Conservation (phyloP, 805 yeast genomes). For the Cyberlindnera galapagoensis region DNA sequence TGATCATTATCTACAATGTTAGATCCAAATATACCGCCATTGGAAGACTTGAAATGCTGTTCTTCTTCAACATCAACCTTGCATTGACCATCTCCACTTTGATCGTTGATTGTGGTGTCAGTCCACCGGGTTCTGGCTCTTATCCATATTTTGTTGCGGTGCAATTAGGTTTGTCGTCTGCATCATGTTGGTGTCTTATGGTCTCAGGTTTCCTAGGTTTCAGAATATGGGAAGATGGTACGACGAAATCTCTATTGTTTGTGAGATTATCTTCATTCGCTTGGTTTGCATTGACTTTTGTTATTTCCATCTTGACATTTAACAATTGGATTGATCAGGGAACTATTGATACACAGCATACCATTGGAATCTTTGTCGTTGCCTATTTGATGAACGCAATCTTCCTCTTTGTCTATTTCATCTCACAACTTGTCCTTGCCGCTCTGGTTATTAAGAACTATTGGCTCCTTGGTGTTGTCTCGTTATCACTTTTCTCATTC, state of each 20-base stretch:
- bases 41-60: slow-evolving; percentile 81
- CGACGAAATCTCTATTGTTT: slow-evolving; percentile 52
- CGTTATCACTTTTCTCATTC: slow-evolving; percentile 66
- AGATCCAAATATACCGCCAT: slow-evolving; percentile 89
- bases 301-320: slow-evolving; percentile 68
- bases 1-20: slow-evolving; percentile 70
- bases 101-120: slow-evolving; percentile 86
- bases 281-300: slow-evolving; percentile 60
- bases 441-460: slow-evolving; percentile 59
- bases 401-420: slow-evolving; percentile 52
- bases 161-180: slow-evolving; percentile 70
- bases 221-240: slow-evolving; percentile 94
- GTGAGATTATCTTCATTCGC: slow-evolving; percentile 44
- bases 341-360: slow-evolving; percentile 41
- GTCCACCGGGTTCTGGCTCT: slow-evolving; percentile 73
- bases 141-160: slow-evolving; percentile 80
- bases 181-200: slow-evolving; percentile 62
- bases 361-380: slow-evolving; percentile 65
- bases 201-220: slow-evolving; percentile 76
- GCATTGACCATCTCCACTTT: slow-evolving; percentile 57
- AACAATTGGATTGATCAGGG: slow-evolving; percentile 47
- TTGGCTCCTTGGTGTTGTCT: slow-evolving; percentile 90
- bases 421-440: slow-evolving; percentile 65
- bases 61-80: slow-evolving; percentile 56
- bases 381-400: slow-evolving; percentile 68